Evolutionary conservation across 2,329 filamentous ascomycete genomes (phyloP).

Genomic region (Cladosporium sp.): DNA sequence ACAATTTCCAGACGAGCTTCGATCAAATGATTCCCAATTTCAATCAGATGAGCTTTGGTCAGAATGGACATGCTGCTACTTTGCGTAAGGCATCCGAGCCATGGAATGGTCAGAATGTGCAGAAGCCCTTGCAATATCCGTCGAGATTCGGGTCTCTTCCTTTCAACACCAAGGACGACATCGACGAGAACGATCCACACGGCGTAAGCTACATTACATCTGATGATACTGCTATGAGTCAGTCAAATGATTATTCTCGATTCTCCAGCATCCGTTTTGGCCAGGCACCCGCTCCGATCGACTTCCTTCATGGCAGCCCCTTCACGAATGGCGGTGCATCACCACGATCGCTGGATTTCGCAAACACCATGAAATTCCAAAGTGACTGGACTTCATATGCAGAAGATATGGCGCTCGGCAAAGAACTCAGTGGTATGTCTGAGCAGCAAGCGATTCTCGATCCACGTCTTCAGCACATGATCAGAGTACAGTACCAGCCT

Average conservation of each 20-base stretch:
- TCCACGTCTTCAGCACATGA: conserved; percentile 38
- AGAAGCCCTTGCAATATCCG: not conserved
- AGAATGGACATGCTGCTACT: conserved; percentile 13
- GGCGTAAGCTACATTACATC: conserved; percentile 37
- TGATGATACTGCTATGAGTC: conserved; percentile 35
- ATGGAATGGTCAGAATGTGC: not conserved
- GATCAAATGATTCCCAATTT: conserved; percentile 41
- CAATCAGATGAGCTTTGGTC: conserved; percentile 25
- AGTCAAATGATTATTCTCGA: conserved; percentile 22
- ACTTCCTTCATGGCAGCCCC: conserved; percentile 26
- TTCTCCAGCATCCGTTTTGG: conserved; percentile 22
- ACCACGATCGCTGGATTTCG: conserved; percentile 40
- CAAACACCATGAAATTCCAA: conserved; percentile 49
- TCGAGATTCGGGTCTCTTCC: conserved; percentile 1
- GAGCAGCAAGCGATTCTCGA: conserved; percentile 42
- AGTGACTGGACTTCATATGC: conserved; percentile 40
- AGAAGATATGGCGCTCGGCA: not conserved
- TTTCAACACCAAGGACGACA: conserved; percentile 18
- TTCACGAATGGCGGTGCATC: conserved; percentile 44
- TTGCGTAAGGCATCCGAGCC: conserved; percentile 13
- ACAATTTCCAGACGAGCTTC: conserved; percentile 41
- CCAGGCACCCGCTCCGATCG: conserved; percentile 21
- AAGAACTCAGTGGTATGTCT: conserved; percentile 32
- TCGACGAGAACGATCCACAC: conserved; percentile 24
- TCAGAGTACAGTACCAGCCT: conserved; percentile 38